phyloP scores from a whole-genome alignment of 768 basidiomycete species.

The Macrolepiota albuminosa region DNA sequence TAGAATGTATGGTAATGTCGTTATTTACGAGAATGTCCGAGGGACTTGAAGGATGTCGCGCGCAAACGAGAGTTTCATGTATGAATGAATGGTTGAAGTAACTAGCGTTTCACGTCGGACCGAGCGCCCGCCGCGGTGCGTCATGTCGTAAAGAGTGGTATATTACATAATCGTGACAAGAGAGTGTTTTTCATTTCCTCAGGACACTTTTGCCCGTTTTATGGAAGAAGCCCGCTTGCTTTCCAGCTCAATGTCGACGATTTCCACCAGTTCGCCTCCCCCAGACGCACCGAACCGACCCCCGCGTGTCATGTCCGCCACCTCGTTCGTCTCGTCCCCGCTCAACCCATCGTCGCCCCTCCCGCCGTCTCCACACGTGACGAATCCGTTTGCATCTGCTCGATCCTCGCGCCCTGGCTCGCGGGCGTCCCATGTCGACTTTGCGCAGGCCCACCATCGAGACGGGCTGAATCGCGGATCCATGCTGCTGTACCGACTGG shows the following conservation, averaged over 20 bases:
- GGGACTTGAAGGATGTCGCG: no score
- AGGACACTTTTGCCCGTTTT: no score
- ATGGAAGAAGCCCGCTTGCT: neutral
- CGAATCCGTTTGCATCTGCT: slow-evolving; percentile 14
- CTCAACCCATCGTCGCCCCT: slow-evolving; percentile 9
- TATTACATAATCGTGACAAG: neutral
- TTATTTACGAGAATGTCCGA: no score
- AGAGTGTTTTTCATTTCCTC: neutral
- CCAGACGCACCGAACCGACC: neutral
- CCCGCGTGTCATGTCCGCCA: neutral
- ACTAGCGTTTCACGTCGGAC: no score
- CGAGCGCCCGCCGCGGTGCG: no score
- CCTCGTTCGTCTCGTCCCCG: slow-evolving; percentile 15
- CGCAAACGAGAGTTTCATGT: no score
- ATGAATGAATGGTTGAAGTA: no score
- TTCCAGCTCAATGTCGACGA: neutral
- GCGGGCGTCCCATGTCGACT: slow-evolving; percentile 11
- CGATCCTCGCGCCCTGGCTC: slow-evolving; percentile 8
- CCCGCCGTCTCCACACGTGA: slow-evolving; percentile 4
- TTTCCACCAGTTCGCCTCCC: neutral
- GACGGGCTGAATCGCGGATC: slow-evolving; percentile 12
- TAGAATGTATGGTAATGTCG: no score
- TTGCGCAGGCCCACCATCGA: neutral
- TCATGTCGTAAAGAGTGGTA: neutral
- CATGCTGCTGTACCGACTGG: slow-evolving; percentile 23